Evolutionary conservation across 805 yeast species (phyloP), one percentile per base, ranked within the genome.

Genomic region (Hemisphaericaspora nanyangensis): DNA sequence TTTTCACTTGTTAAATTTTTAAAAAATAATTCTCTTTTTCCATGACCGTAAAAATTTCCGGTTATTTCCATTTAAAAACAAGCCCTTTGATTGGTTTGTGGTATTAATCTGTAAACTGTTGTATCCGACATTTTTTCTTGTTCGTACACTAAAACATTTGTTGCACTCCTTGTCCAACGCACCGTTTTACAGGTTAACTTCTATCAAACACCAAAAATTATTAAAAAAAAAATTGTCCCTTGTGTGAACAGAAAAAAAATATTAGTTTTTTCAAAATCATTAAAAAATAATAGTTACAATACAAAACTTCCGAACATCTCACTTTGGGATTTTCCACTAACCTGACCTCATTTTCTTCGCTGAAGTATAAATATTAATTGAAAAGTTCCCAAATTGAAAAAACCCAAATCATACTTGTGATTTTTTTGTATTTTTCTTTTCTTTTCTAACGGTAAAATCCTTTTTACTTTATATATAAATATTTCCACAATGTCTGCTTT

Each of bases 401-500:
- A 33, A 13, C 11, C 7, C 7, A 19, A 33, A n/a, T 17, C 36
- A 22, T n/a, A 8, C 36, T 32, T 8, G 12, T 24, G 15, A 17
- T n/a, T 35, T 18, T 22, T 32, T 27, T 13, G 33, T 22, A 18
- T 24, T 11, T 17, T 29, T 27, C 18, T 24, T 31, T 31, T 17
- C 16, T 26, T 31, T 19, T 35, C 30, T n/a, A n/a, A n/a, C n/a
- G n/a, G n/a, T n/a, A n/a, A n/a, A n/a, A n/a, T 30, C 19, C 29
- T 12, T 20, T 28, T 24, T n/a, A n/a, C 7, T 22, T 35, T 29
- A 34, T n/a, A 28, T 22, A 5, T 29, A 29, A 4, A 30, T 26
- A 29, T 18, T 40, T 35, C 30, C 32, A 51, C 35, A 31, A 59
- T 61, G 65, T 61, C 66, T 42, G 58, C 65, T 29, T 47, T 63